Evolutionary conservation across 2,329 filamentous ascomycete species (phyloP), one percentile per base, ranked within the genome.

Genomic region (Alternaria novae-zelandiae): DNA sequence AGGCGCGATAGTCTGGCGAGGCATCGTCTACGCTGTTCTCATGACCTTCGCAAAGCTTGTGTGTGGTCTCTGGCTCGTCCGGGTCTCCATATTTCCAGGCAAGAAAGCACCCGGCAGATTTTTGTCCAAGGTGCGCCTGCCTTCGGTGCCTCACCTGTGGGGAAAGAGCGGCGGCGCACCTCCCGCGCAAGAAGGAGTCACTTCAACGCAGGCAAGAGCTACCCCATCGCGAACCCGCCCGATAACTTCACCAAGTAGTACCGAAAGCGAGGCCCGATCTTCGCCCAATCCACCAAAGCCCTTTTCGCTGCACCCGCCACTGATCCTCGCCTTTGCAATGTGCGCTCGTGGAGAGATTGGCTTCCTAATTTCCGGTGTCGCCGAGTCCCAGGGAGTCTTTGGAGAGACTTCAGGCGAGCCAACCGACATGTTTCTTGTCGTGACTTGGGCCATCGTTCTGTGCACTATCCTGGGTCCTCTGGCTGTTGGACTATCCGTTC

Each of bases 301-400:
- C 0, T 78, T 85, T 4, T 93, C 90, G 0, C 80, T 92, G 1
- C 90, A 93, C 65, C 90, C 91, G 0, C 85, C 88, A 0, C 83
- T 86, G 0, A 88, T 94, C 3, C 79, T 94, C 0, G 89, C 89
- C 0, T 82, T 86, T 17, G 87, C 87, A 3, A 95, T 95, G 91
- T 86, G 91, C 0, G 88, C 91, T 0, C 84, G 91, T n/a, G 91
- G 92, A 1, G 92, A 96, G 75, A 92, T 95, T 32, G 91, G 91
- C 0, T 93, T 93, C 65, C 77, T 95, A 46, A 92, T 96, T 64
- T 89, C 89, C 1, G 88, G 89, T 0, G 77, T 94, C 0, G 90
- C 90, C 0, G 85, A 92, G 70, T 84, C 79, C 6, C 80, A 82
- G 13, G 83, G 84, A 0, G 81, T 87, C 11, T 87, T 87, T 63